Base-by-base conservation (phyloP, 441 rosid species). In the Pelargonium myrrhifolium region DNA sequence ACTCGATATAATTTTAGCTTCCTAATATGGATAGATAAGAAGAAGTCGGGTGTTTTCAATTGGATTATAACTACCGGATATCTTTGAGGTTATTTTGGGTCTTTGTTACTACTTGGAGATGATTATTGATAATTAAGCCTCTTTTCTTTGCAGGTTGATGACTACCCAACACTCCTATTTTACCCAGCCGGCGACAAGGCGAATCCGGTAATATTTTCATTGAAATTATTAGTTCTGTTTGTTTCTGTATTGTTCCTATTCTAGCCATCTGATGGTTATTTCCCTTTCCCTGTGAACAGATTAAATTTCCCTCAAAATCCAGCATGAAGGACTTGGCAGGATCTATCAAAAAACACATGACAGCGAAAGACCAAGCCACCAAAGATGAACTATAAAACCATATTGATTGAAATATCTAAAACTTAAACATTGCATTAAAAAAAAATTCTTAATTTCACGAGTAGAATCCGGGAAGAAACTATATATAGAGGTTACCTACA, bases 301-400 rank as follows among this genome's bases (percentile, higher is more conserved):
- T 86, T 59, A 90, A 88, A 77, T 68, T 90, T 72, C 76, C 87
- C 0, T 68, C 87, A 0, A 87, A 90, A 72, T 78, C 84, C 18
- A 81, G 78, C 74, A 68, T 84, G 6, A 90, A 90, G 71, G 91
- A 88, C 59, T 75, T 86, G 81, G 93, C 90, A 17, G 75, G 76
- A 53, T 73, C 77, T 70, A 83, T 93, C 77, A 82, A 80, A 49
- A 71, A 81, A 45, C 85, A 82, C 62, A 64, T 89, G 79, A 87
- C 69, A 71, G 70, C 77, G 35, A 81, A 86, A 78, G 77, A 76
- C 67, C 78, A 62, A 60, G 71, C 24, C 21, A 17, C 67, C 61
- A 93, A 85, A 85, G 97, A 90, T 79, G 98, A 93, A 71, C 76
- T 93, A 68, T 92, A 90, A 87, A 73, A 66, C 31, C 37, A 70